phyloP scores from a whole-genome alignment of 2,329 filamentous ascomycete genomes.

The Trichoderma sp. region DNA sequence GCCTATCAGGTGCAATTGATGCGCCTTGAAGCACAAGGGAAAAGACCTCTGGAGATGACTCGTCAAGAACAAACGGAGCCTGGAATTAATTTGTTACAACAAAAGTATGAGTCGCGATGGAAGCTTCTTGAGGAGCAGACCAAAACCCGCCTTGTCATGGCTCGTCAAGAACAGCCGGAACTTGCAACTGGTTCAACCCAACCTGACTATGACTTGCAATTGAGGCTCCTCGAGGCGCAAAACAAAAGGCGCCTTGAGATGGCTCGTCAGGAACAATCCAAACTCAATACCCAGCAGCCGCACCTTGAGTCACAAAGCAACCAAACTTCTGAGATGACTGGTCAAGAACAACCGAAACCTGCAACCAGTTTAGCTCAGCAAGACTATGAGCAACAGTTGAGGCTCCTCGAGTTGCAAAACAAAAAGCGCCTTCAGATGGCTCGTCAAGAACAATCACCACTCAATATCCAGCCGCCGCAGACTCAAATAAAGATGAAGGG shows the following conservation, averaged over 20 bases:
- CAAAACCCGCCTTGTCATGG: neutral
- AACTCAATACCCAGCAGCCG: neutral
- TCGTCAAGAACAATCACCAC: neutral
- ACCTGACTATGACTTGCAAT: neutral
- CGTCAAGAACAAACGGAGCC: neutral
- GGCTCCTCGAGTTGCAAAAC: neutral
- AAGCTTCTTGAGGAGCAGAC: neutral
- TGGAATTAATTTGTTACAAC: neutral
- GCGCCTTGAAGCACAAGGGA: neutral
- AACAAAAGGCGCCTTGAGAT: neutral
- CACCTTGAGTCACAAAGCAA: neutral
- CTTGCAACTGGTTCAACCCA: neutral
- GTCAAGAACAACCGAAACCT: neutral
- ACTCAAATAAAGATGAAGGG: neutral
- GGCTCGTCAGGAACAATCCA: neutral
- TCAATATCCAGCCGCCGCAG: neutral
- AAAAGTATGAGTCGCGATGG: neutral
- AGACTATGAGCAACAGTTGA: neutral
- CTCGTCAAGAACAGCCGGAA: neutral
- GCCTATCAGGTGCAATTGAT: neutral
- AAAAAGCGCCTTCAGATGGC: neutral
- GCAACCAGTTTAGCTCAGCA: neutral
- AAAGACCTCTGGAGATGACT: fast-evolving
- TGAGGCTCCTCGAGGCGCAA: neutral
- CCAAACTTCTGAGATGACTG: neutral